Conservation (phyloP, 768 basidiomycete species). For the Cubamyces lactineus region DNA sequence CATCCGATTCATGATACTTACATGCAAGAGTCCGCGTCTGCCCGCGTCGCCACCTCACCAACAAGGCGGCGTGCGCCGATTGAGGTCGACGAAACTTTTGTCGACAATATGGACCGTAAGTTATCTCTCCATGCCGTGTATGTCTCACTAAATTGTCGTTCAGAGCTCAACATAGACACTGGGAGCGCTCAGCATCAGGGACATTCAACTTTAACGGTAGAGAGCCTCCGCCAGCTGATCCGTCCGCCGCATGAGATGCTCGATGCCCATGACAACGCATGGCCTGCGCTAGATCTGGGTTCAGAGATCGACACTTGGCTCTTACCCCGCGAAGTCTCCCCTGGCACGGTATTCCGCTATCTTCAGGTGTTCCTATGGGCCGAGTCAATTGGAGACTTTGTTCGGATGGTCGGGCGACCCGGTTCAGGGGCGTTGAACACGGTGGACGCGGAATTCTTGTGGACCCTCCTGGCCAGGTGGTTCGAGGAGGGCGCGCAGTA, state of each 20-base stretch:
- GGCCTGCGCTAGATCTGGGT: neutral
- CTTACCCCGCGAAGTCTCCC: neutral
- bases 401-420: neutral
- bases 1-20: neutral
- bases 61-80: too few relatives aligned
- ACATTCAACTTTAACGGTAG: neutral
- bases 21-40: neutral
- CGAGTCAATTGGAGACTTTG: neutral
- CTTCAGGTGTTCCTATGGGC: neutral
- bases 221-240: neutral
- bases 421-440: neutral
- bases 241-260: constrained; percentile 1
- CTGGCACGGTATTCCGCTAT: neutral
- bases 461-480: neutral
- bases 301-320: neutral
- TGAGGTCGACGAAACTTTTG: neutral
- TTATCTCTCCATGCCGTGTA: too few relatives aligned
- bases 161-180: neutral
- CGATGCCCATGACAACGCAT: neutral
- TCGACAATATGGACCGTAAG: neutral
- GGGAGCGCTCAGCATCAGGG: too few relatives aligned
- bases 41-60: neutral
- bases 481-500: neutral
- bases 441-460: neutral
- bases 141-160: too few relatives aligned